phyloP scores from a whole-genome alignment of 2,329 filamentous ascomycete species.

The Fusarium burgessii region DNA sequence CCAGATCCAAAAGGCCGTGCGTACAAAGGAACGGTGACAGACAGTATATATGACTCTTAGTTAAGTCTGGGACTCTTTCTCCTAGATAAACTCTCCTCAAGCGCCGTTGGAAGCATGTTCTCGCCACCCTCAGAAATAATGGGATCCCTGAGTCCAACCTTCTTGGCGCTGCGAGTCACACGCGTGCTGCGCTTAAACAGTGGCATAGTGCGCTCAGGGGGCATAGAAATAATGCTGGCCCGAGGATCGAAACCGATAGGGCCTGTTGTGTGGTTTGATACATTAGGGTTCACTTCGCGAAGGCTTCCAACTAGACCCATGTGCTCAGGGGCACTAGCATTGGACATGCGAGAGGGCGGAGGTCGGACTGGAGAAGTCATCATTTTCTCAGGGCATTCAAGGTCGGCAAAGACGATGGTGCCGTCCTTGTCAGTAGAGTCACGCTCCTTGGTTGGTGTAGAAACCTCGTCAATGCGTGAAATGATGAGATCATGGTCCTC shows the following conservation, averaged over 20 bases:
- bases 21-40: background rate
- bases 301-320: conserved; percentile 58
- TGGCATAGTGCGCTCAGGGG: conserved; percentile 59
- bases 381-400: conserved; percentile 43
- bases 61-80: conserved; percentile 68
- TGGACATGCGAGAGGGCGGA: conserved; percentile 48
- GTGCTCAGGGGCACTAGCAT: conserved; percentile 44
- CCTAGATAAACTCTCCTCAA: conserved; percentile 60
- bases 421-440: conserved; percentile 51
- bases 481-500: conserved; percentile 60
- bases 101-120: conserved; percentile 61
- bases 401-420: conserved; percentile 58
- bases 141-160: conserved; percentile 37
- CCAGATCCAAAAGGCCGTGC: conserved; percentile 21
- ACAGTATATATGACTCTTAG: conserved; percentile 29
- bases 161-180: conserved; percentile 53
- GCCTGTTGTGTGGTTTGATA: conserved; percentile 57
- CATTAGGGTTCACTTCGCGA: conserved; percentile 67
- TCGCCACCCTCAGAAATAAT: conserved; percentile 61
- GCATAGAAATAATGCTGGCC: conserved; percentile 56
- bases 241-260: conserved; percentile 57
- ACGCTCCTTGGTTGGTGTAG: conserved; percentile 38
- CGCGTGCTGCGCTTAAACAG: conserved; percentile 60
- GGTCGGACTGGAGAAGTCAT: conserved; percentile 50
- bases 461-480: conserved; percentile 54